These are phyloP conservation scores for Conticribra weissflogii DNA, from an alignment of 108 stramenopile genomes.

Conservation along the genomic window DNA sequence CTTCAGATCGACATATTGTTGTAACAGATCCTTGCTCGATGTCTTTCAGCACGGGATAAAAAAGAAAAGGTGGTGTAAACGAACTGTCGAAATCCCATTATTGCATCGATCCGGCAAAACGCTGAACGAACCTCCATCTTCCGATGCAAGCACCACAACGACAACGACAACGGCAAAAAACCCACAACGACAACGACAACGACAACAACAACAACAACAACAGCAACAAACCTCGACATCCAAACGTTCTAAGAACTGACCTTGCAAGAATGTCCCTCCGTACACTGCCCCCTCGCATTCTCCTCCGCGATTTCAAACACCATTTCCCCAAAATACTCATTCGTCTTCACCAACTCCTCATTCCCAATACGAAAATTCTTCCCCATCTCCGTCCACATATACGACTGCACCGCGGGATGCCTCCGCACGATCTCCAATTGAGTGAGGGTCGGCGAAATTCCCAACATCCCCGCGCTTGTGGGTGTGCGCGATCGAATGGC, in stretches of 20 bases:
- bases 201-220: too few relatives aligned
- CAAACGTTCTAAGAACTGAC: too few relatives aligned
- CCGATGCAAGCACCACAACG: too few relatives aligned
- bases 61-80: background rate
- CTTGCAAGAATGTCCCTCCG: slow-evolving; percentile 70
- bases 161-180: too few relatives aligned
- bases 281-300: slow-evolving; percentile 68
- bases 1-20: slow-evolving; percentile 43
- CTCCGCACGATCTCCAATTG: slow-evolving; percentile 17
- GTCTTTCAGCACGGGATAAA: slow-evolving; percentile 7
- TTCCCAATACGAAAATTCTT: slow-evolving; percentile 39
- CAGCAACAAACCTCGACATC: too few relatives aligned
- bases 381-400: slow-evolving; percentile 45
- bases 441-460: slow-evolving; percentile 42
- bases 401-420: slow-evolving; percentile 27
- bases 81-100: background rate
- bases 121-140: too few relatives aligned
- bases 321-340: slow-evolving; percentile 48
- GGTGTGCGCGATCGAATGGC: slow-evolving; percentile 77
- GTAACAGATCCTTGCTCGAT: slow-evolving; percentile 47
- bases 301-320: slow-evolving; percentile 59
- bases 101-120: too few relatives aligned
- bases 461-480: slow-evolving; percentile 84
- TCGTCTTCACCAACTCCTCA: slow-evolving; percentile 22
- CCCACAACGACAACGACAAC: too few relatives aligned